Conservation (phyloP, 441 rosid species). For the Sinapis alba region DNA sequence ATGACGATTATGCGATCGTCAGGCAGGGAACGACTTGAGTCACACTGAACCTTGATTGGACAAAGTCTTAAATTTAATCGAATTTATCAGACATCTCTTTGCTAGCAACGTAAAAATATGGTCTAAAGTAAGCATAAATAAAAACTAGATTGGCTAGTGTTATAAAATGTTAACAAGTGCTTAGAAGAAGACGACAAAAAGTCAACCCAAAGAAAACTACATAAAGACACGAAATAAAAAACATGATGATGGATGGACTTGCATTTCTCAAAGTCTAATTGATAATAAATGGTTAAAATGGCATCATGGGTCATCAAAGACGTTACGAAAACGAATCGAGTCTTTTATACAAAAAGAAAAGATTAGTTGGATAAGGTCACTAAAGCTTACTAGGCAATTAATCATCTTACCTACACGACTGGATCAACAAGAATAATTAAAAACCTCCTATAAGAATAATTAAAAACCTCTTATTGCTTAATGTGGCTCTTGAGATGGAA, state of each 20-base stretch:
- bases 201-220: neutral
- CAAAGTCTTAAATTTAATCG: neutral
- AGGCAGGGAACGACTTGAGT: neutral
- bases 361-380: constrained; percentile 7
- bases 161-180: neutral
- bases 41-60: neutral
- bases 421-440: neutral
- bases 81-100: neutral
- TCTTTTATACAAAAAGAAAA: neutral
- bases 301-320: constrained; percentile 12
- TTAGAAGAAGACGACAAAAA: neutral
- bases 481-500: neutral
- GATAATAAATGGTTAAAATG: constrained; percentile 3
- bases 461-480: neutral
- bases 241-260: constrained; percentile 7
- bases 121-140: neutral
- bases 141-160: neutral
- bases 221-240: constrained; percentile 4
- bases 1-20: constrained; percentile 2
- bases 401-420: constrained; percentile 17
- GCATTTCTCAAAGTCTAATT: neutral
- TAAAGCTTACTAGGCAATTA: constrained; percentile 12
- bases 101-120: neutral
- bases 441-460: neutral
- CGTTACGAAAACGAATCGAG: constrained; percentile 26